Base-by-base conservation (phyloP, 2,329 filamentous ascomycete genomes). In the Fusarium domesticum region DNA sequence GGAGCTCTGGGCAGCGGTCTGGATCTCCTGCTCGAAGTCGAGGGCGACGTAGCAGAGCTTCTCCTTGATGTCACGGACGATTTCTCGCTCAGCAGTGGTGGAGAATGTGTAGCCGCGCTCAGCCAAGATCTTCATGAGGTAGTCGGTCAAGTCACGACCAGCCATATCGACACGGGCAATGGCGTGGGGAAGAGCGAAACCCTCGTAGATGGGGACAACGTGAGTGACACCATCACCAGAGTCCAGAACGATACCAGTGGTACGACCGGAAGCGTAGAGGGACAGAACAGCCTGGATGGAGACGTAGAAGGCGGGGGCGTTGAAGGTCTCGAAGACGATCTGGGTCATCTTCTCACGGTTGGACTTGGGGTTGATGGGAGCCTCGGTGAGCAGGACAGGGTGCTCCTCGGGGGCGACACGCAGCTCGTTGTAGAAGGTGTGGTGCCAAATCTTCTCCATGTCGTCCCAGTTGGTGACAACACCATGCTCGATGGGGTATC, bases 281-380 rank as follows among this genome's bases (percentile, higher is more conserved):
- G 93, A 98, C 66, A 98, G 84, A 60, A 98, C 93, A 72, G 93
- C 93, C 84, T 97, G 92, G 76, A 98, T 98, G 69, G 93, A 97
- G 81, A 98, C 93, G 84, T 98, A 98, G 85, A 98, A 97, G 65
- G 93, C 93, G 64, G 93, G 93, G 67, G 93, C 92, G 81, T 98
- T 97, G 86, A 98, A 98, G 66, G 93, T 98, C 85, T 98, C 93
- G 81, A 98, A 98, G 74, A 98, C 91, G 62, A 98, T 98, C 81
- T 98, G 93, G 64, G 93, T 97, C 93, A 98, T 98, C 90, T 98
- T 98, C 84, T 98, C 93, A 85, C 93, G 89, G 84, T 98, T 98
- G 81, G 89, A 95, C 85, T 97, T 97, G 75, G 93, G 93, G 86
- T 98, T 98, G 86, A 98, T 97, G 64, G 93, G 93, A 66, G 93